Conservation (phyloP, 305 asterid genomes). For the Solanum chacoense region DNA sequence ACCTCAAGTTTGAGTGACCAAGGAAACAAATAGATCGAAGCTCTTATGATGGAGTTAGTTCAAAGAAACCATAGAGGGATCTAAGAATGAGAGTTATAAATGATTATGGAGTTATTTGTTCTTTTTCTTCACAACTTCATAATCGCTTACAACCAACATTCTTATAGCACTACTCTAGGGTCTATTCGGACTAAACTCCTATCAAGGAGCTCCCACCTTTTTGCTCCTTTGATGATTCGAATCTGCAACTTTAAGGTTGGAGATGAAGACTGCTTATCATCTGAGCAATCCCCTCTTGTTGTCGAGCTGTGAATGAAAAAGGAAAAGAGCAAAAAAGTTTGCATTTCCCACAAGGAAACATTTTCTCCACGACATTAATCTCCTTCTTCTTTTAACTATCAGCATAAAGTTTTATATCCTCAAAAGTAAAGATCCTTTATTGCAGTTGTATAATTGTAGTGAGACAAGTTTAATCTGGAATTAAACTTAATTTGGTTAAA, state of each 20-base stretch:
- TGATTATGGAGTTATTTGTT: neutral
- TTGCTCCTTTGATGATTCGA: neutral
- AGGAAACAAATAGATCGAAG: neutral
- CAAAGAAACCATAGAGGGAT: neutral
- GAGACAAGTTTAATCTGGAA: neutral
- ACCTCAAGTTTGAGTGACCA: neutral
- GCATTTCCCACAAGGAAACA: neutral
- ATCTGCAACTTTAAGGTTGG: neutral
- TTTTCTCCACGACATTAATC: neutral
- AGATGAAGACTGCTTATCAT: neutral
- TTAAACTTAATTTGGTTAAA: neutral
- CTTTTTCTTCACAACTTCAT: neutral
- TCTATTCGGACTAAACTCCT: neutral
- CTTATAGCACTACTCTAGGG: neutral
- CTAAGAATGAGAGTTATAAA: neutral
- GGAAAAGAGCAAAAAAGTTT: neutral
- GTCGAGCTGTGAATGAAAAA: neutral
- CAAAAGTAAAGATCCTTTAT: neutral
- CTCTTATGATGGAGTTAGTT: neutral
- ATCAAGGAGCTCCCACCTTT: neutral
- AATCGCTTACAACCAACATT: constrained; percentile 3
- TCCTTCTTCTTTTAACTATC: neutral
- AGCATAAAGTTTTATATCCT: neutral
- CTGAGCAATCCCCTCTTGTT: neutral
- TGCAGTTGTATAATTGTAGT: neutral